Conservation (phyloP, 225 moss, liverwort and hornwort species). For the Takakia lepidozioides region DNA sequence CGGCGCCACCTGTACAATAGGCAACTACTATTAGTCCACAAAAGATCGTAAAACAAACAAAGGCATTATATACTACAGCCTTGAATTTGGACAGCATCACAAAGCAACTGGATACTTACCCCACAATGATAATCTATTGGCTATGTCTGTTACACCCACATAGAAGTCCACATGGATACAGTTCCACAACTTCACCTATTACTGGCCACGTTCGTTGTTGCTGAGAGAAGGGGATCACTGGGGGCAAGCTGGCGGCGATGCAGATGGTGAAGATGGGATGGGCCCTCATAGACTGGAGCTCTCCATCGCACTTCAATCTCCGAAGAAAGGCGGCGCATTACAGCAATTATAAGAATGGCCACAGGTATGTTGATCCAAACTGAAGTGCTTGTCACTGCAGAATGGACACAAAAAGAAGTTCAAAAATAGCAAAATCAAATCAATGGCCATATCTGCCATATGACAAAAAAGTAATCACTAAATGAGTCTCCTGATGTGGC, state of each 20-base stretch:
- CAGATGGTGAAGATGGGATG: constrained; percentile 7
- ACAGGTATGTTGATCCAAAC: constrained; percentile 80
- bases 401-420: no score
- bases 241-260: constrained; percentile 32
- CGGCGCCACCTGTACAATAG: constrained; percentile 38
- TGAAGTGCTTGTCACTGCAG: constrained; percentile 64
- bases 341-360: constrained; percentile 64
- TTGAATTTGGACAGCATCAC: no score
- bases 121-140: no score
- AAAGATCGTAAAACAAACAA: background rate
- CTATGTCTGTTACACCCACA: constrained; percentile 1
- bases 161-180: no score
- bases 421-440: no score
- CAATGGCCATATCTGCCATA: no score
- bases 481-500: no score
- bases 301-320: constrained; percentile 85
- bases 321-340: constrained; percentile 49
- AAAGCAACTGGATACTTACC: no score
- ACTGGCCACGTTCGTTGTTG: constrained; percentile 22
- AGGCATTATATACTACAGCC: no score
- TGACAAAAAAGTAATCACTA: no score
- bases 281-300: constrained; percentile 12
- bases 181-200: constrained; percentile 9
- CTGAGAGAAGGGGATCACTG: constrained; percentile 29
- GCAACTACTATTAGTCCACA: background rate